Evolutionary conservation across 805 yeast genomes (phyloP), one percentile per base, ranked within the genome.

Genomic region (Candida argentea): DNA sequence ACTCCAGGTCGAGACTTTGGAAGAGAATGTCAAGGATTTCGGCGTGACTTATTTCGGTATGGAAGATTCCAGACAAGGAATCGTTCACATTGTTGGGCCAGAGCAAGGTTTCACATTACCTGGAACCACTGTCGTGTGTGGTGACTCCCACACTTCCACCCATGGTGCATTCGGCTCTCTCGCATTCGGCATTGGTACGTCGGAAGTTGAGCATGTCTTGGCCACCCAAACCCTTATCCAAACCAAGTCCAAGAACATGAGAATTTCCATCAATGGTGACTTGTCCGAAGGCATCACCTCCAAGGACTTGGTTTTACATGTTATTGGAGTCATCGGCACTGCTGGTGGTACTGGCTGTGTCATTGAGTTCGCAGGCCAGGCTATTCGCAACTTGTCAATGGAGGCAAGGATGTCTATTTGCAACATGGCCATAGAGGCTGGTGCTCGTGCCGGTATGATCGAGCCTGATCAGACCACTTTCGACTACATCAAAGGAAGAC

Each of bases 361-460:
- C 33, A 83, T 91, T 53, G 98, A 91, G 63, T 91, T 89, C 60
- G 91, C 94, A 27, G 98, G 98, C 55, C 73, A 78, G 42, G 96
- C 97, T 32, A 87, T 91, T 45, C 84, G 81, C 57, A 73, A 70
- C 38, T 69, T 91, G 37, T 73, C 94, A 18, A 85, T 91, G 86
- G 98, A 91, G 61, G 95, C 97, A 7, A 75, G 98, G 61, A 91
- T 91, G 98, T 86, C 97, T 30, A 91, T 91, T 67, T 91, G 98
- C 71, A 91, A 91, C 57, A 91, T 91, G 98, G 78, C 97, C 25
- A 89, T 91, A 48, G 98, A 91, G 65, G 98, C 81, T 35, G 98
- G 98, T 63, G 98, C 98, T 11, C 79, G 98, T 65, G 97, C 98
- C 16, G 98, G 98, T 61, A 85, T 91, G 96, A 89, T 91, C 53